Conservation (phyloP, 2,329 filamentous ascomycete species). For the Sarocladium oryzae region DNA sequence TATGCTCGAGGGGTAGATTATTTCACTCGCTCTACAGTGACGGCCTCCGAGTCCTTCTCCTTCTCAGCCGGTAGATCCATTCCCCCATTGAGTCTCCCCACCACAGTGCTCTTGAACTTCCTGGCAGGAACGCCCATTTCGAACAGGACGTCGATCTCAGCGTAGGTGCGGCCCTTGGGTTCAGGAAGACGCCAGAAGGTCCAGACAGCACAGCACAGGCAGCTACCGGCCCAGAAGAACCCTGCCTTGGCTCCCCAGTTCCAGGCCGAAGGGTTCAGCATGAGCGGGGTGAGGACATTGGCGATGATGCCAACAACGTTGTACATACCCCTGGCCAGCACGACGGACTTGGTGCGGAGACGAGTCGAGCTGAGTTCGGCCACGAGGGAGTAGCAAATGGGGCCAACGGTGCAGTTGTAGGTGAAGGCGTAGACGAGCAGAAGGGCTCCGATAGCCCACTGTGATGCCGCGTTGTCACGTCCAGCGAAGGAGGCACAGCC, state of each 20-base stretch:
- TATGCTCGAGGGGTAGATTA: too few species aligned
- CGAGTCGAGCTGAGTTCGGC: constrained; percentile 39
- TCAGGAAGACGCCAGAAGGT: constrained; percentile 48
- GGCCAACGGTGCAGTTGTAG: constrained; percentile 41
- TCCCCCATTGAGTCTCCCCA: constrained; percentile 20
- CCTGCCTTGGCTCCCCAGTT: constrained; percentile 42
- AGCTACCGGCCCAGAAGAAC: constrained; percentile 39
- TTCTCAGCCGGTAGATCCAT: neutral
- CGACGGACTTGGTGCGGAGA: constrained; percentile 39
- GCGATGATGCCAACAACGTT: constrained; percentile 41
- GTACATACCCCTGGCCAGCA: constrained; percentile 37
- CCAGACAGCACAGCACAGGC: constrained; percentile 40
- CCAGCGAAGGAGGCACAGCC: constrained; percentile 33
- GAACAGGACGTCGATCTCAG: constrained; percentile 51
- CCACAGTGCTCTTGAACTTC: constrained; percentile 29
- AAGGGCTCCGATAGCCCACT: constrained; percentile 42
- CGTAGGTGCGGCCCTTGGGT: constrained; percentile 45
- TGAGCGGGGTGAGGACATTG: constrained; percentile 39
- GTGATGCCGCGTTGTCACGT: constrained; percentile 37
- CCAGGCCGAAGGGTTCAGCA: constrained; percentile 40
- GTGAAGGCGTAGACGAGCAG: constrained; percentile 36
- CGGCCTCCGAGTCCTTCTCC: neutral
- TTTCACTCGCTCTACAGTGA: neutral
- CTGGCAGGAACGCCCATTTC: constrained; percentile 35
- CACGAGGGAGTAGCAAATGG: constrained; percentile 36